Conservation (phyloP, 2,329 filamentous ascomycete species). For the Colletotrichum trifolii region DNA sequence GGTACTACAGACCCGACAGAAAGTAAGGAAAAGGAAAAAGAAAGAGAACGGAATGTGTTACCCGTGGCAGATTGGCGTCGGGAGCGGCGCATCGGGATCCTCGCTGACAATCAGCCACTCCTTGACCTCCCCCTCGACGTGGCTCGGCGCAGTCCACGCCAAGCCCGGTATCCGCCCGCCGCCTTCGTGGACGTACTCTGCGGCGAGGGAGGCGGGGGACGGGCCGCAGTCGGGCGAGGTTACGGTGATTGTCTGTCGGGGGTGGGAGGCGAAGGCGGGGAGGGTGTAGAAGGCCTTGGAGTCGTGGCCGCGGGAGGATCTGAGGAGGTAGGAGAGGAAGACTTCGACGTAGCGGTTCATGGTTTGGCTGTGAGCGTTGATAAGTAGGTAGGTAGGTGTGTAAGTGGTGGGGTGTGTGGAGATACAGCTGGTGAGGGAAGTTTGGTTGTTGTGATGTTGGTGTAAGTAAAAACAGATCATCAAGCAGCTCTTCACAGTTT, state of each 20-base stretch:
- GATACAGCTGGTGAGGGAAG: too few species aligned
- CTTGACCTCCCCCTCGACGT: constrained; percentile 44
- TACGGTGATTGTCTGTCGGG: constrained; percentile 50
- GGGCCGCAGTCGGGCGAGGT: constrained; percentile 53
- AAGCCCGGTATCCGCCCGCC: constrained; percentile 53
- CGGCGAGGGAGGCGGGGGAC: constrained; percentile 47
- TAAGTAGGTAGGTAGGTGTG: too few species aligned
- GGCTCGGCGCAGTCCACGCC: constrained; percentile 49
- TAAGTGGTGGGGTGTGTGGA: neutral
- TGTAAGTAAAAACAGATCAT: too few species aligned
- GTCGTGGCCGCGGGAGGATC: constrained; percentile 50
- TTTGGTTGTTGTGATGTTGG: neutral
- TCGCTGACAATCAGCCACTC: constrained; percentile 60
- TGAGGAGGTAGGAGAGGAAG: constrained; percentile 52
- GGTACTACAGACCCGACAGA: too few species aligned
- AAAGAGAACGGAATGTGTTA: constrained; percentile 32
- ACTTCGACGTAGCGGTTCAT: constrained; percentile 49
- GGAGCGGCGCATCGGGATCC: constrained; percentile 59
- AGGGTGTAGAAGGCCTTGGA: constrained; percentile 50
- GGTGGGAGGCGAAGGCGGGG: constrained; percentile 48
- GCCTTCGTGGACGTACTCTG: constrained; percentile 53
- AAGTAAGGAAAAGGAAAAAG: too few species aligned
- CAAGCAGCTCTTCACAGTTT: neutral
- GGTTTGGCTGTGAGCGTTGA: neutral
- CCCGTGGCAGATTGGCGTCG: constrained; percentile 59